Evolutionary conservation across 768 basidiomycete genomes (phyloP), one percentile per base, ranked within the genome.

Genomic region (Pisolithus microcarpus): DNA sequence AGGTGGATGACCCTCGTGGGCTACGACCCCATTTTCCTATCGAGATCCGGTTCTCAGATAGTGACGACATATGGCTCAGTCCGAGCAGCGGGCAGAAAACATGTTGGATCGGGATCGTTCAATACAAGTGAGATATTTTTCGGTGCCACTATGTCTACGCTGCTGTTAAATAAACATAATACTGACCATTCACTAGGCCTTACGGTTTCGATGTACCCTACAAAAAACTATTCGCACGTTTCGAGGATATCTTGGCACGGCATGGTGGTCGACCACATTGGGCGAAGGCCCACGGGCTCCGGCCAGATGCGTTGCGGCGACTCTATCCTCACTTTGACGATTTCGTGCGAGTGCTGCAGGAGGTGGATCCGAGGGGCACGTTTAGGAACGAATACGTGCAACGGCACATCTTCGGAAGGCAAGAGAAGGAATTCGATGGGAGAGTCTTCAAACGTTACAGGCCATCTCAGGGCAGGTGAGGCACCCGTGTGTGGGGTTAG

Each of bases 101-200:
- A 7, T 87, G 85, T 58, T 99, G 93, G 88, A 90, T 99, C 53
- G 96, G 96, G n/a, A 82, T 98, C 48, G 81, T 96, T n/a, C 91
- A 94, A 62, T 99, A 84, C 73, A 91, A 91, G 95, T 97, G 52
- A 61, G 88, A 70, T 7, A 13, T 48, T 39, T 44, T 18, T 47
- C 34, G 13, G 34, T 34, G 34, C 4, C 24, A 24, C 34, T 46
- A 18, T 28, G n/a, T 48, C 45, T 34, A 54, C 47, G 21, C 31
- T 31, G 40, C 44, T 1, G 26, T 53, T 57, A 43, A 56, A 49
- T 31, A 38, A 38, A 26, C 24, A 15, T n/a, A 38, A 23, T 37
- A 7, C 48, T 45, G 30, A 36, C 31, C 2, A 10, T 34, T 16
- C 18, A 7, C 30, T 54, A 95, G 93, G 61, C 92, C 93, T 3